Evolutionary conservation across 805 yeast species (phyloP).

Genomic region (Saccharomycopsis lassenensis): DNA sequence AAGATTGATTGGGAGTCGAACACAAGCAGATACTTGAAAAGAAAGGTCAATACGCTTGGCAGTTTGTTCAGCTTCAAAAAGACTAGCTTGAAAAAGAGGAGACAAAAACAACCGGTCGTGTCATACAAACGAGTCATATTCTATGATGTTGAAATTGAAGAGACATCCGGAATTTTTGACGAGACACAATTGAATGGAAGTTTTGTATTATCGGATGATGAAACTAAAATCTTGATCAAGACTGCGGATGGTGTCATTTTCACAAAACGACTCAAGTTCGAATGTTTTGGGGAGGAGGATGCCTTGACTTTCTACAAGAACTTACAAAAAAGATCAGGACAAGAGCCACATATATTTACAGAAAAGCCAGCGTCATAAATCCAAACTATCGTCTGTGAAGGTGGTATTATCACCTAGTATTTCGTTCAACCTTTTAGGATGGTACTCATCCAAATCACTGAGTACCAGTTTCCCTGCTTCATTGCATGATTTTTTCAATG

Average conservation of each 20-base stretch:
- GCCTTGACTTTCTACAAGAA: constrained; percentile 34
- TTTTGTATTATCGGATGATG: constrained; percentile 22
- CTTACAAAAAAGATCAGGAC: constrained; percentile 31
- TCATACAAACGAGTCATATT: constrained; percentile 35
- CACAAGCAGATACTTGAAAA: constrained; percentile 29
- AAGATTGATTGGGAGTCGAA: constrained; percentile 38
- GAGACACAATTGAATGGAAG: constrained; percentile 23
- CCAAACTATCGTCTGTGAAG: too few species aligned
- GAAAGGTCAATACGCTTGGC: constrained; percentile 44
- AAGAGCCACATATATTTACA: background rate
- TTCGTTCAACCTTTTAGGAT: too few species aligned
- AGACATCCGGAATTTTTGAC: background rate
- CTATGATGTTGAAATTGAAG: constrained; percentile 25
- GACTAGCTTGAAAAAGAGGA: constrained; percentile 26
- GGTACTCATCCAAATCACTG: too few species aligned
- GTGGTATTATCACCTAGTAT: too few species aligned
- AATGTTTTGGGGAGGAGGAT: constrained; percentile 39
- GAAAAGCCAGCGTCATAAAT: too few species aligned
- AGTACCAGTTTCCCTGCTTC: too few species aligned
- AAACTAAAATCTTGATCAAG: constrained; percentile 27
- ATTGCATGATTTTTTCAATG: too few species aligned
- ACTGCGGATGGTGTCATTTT: constrained; percentile 35
- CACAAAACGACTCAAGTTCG: constrained; percentile 36
- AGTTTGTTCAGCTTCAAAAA: constrained; percentile 38
- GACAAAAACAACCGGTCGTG: constrained; percentile 20